Conservation (phyloP, 192 early-diverging fungal genomes). For the Coemansia sp. region DNA sequence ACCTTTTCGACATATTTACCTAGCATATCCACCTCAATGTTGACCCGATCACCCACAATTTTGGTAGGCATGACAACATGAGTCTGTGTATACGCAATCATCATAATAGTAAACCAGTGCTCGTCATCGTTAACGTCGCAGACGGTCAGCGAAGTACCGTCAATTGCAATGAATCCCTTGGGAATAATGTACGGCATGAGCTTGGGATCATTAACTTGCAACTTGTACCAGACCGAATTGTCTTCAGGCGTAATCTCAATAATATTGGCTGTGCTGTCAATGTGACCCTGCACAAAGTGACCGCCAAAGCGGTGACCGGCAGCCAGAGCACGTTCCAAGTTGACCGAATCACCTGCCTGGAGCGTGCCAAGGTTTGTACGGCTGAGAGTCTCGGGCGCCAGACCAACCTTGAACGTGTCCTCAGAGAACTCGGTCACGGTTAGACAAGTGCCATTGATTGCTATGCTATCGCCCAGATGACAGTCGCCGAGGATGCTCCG, state of each 20-base stretch:
- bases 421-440: slow-evolving; percentile 92
- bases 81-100: slow-evolving; percentile 90
- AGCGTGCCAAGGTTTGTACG: slow-evolving; percentile 86
- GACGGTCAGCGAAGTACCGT: slow-evolving; percentile 95
- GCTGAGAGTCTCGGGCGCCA: slow-evolving; percentile 90
- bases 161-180: slow-evolving; percentile 92
- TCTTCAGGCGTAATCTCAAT: slow-evolving; percentile 75
- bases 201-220: slow-evolving; percentile 58
- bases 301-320: slow-evolving; percentile 89
- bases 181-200: slow-evolving; percentile 84
- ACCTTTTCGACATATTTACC: slow-evolving; percentile 93
- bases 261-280: slow-evolving; percentile 84
- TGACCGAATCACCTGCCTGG: slow-evolving; percentile 76
- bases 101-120: slow-evolving; percentile 86
- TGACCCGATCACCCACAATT: slow-evolving; percentile 73
- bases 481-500: slow-evolving; percentile 74
- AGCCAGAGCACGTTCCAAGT: slow-evolving; percentile 92
- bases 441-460: slow-evolving; percentile 91
- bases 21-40: slow-evolving; percentile 97
- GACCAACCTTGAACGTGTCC: slow-evolving; percentile 83
- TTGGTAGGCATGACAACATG: slow-evolving; percentile 79
- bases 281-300: slow-evolving; percentile 96
- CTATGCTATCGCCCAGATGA: slow-evolving; percentile 91
- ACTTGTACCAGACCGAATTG: slow-evolving; percentile 78
- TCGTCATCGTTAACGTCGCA: slow-evolving; percentile 77